phyloP scores from a whole-genome alignment of 108 stramenopile genomes.

The Aurantiochytrium sp. region DNA sequence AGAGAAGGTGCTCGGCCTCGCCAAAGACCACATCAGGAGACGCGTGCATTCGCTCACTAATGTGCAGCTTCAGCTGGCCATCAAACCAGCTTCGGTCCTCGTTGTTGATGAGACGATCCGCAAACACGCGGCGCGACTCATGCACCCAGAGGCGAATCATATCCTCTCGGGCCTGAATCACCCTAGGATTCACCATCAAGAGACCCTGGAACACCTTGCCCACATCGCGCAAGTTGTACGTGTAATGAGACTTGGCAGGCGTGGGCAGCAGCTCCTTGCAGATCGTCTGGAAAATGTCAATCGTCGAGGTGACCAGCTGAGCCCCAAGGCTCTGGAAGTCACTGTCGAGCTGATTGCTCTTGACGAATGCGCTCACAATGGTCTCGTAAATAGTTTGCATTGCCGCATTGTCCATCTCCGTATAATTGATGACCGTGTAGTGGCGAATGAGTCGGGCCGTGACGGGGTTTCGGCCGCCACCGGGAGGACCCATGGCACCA shows the following conservation, averaged over 20 bases:
- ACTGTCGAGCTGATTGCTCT: constrained; percentile 21
- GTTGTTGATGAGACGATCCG: constrained; percentile 47
- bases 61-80: constrained; percentile 8
- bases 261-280: constrained; percentile 48
- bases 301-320: constrained; percentile 37
- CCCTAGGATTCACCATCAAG: constrained; percentile 47
- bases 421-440: constrained; percentile 60
- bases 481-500: constrained; percentile 62
- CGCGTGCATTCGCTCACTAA: background rate
- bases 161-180: constrained; percentile 20
- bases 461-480: constrained; percentile 48
- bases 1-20: constrained; percentile 30
- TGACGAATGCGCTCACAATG: constrained; percentile 49
- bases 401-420: constrained; percentile 50
- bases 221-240: constrained; percentile 60
- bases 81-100: constrained; percentile 53
- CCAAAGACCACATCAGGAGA: background rate
- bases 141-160: constrained; percentile 57
- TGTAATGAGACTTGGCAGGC: constrained; percentile 60
- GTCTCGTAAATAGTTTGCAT: constrained; percentile 53
- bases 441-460: constrained; percentile 57
- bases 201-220: constrained; percentile 63
- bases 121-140: constrained; percentile 55
- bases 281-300: constrained; percentile 48
- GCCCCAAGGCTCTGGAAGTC: constrained; percentile 8